Conservation (phyloP, 495 filamentous ascomycete genomes). For the Neurospora pannonica region DNA sequence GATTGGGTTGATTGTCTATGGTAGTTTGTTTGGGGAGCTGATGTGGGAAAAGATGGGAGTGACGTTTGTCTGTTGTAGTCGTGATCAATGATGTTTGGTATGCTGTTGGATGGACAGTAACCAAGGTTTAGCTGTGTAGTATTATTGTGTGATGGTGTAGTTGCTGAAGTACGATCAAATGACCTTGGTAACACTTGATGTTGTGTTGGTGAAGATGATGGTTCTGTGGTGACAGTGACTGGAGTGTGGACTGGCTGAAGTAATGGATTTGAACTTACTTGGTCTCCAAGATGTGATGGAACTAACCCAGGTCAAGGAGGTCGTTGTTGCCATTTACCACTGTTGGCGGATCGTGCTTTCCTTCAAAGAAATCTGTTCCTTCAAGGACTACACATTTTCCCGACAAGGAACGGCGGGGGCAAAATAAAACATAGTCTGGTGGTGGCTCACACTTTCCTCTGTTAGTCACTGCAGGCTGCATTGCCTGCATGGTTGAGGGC, state of each 20-base stretch:
- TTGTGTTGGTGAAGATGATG: background rate
- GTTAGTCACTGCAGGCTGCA: background rate
- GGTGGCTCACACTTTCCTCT: background rate
- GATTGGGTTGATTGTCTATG: background rate
- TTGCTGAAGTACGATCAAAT: background rate
- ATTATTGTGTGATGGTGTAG: background rate
- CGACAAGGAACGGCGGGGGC: background rate
- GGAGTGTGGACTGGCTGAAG: background rate
- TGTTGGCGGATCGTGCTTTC: background rate
- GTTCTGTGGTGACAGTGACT: background rate
- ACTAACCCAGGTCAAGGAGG: background rate
- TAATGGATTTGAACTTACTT: background rate
- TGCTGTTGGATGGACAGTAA: background rate
- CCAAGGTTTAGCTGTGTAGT: background rate
- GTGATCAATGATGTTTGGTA: background rate
- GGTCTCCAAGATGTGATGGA: background rate
- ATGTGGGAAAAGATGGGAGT: background rate
- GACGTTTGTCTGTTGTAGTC: background rate
- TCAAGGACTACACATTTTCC: background rate
- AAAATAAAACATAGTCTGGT: background rate
- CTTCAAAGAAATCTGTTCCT: background rate
- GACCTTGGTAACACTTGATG: background rate
- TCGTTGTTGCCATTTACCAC: background rate
- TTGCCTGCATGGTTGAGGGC: background rate
- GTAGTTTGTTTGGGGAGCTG: background rate